Conservation (phyloP, 208 protist species). For the Trypanosoma avium region DNA sequence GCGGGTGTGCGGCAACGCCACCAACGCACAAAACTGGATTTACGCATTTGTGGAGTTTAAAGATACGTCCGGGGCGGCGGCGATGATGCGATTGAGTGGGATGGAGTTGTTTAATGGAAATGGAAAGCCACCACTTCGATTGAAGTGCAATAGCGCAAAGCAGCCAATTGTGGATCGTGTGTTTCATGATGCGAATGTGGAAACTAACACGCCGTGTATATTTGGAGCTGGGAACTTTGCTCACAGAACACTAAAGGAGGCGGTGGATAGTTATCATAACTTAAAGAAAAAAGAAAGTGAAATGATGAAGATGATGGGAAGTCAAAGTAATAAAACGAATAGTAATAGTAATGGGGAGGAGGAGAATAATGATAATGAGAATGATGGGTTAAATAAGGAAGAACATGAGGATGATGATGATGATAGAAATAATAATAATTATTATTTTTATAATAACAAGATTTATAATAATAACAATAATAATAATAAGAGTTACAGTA, state of each 20-base stretch:
- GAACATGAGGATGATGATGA: neutral
- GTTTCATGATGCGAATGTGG: constrained; percentile 68
- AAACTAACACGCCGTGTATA: constrained; percentile 44
- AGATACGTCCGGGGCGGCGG: constrained; percentile 32
- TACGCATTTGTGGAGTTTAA: constrained; percentile 78
- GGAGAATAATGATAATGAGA: neutral
- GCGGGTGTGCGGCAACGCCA: constrained; percentile 63
- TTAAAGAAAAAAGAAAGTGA: constrained; percentile 59
- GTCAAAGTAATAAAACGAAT: too few relatives aligned
- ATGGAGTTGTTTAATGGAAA: constrained; percentile 56
- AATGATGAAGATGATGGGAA: constrained; percentile 5
- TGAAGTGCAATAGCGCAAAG: constrained; percentile 60
- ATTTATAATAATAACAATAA: neutral
- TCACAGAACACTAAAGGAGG: constrained; percentile 57
- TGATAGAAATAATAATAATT: neutral
- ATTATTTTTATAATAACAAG: neutral
- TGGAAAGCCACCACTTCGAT: constrained; percentile 44
- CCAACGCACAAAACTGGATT: constrained; percentile 63
- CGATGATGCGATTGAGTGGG: constrained; percentile 50
- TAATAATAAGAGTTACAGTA: neutral
- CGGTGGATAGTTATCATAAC: constrained; percentile 70
- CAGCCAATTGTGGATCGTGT: constrained; percentile 72
- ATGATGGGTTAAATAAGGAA: neutral
- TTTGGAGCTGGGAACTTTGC: constrained; percentile 68
- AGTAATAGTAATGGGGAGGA: too few relatives aligned